These are phyloP conservation scores for Asterochloris erici DNA, from an alignment of 139 green algal genomes.

Conservation along the genomic window DNA sequence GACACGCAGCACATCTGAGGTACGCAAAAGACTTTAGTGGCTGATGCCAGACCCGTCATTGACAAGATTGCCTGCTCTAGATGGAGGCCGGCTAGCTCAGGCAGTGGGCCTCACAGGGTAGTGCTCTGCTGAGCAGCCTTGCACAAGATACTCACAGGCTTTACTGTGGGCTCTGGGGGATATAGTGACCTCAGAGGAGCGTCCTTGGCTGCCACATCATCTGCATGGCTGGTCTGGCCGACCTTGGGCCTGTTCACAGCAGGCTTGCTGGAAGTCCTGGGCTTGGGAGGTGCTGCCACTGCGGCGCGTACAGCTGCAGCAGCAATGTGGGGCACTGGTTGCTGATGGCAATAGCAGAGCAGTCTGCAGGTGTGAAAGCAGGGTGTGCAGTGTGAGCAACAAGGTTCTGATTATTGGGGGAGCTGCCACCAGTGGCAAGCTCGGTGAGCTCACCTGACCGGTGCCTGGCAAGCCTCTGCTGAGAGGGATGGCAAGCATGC, in stretches of 20 bases:
- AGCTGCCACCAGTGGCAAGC: no score
- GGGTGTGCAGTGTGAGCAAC: no score
- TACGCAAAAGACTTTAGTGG: background rate
- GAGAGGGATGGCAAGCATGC: no score
- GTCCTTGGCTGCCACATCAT: slow-evolving; percentile 77
- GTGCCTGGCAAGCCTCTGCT: no score
- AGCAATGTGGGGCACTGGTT: background rate
- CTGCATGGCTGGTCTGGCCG: background rate
- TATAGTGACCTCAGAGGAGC: slow-evolving; percentile 81
- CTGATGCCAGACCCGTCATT: background rate
- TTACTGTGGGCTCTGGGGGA: slow-evolving; percentile 70
- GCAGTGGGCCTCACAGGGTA: background rate
- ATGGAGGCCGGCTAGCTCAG: background rate
- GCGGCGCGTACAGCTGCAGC: background rate
- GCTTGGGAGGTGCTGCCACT: background rate
- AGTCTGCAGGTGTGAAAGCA: no score
- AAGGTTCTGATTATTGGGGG: no score
- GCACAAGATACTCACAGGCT: background rate
- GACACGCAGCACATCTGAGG: background rate
- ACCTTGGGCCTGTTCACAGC: background rate
- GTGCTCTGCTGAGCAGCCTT: background rate
- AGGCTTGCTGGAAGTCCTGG: background rate
- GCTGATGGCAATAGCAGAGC: no score
- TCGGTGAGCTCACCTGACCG: no score
- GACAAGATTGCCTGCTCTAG: background rate